Evolutionary conservation across 345 rosid species (phyloP), one percentile per base, ranked within the genome.

Genomic region (Sonneratia alba): DNA sequence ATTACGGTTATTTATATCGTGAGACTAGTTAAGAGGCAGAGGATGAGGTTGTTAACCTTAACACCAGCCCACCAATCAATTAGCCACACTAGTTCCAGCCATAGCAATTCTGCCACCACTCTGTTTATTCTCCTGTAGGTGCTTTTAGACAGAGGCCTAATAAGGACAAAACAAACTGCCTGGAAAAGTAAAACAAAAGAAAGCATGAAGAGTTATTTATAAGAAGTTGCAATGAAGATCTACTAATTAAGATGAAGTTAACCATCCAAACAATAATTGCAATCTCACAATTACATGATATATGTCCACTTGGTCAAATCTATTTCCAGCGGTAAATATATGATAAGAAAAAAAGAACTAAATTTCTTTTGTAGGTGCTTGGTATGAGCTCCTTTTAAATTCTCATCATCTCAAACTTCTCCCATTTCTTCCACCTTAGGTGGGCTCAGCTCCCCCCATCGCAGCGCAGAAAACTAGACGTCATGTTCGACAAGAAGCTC

Each of bases 1-100:
- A 11, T 57, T 57, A 57, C 8, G 34, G 63, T 2, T 24, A 4
- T 6, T 9, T 6, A 24, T 7, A n/a, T n/a, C 1, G 21, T 36
- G 62, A 21, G 6, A 68, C 21, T 40, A 51, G 32, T 42, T 21
- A 72, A 63, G 24, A 10, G 2, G 45, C 16, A 55, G 47, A n/a
- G 21, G 59, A 47, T 18, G 67, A 27, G 65, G 19, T 59, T 19
- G 45, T 40, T 67, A 76, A 91, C 98, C 98, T 93, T 87, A 11
- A 93, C 86, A 66, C 87, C 87, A 4, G 97, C 99, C 93, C 97
- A 95, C 99, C 99, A 95, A 80, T 95, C 99, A 66, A 87, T 80
- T 0, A 95, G 78, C 99, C 97, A 90, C n/a, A 92, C 84, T 67
- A 92, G 92, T 79, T 92, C 90, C 79, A 95, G 66, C 99, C 97